Evolutionary conservation across 2,329 filamentous ascomycete genomes (phyloP), one percentile per base, ranked within the genome.

Genomic region (Cytospora chrysosperma): DNA sequence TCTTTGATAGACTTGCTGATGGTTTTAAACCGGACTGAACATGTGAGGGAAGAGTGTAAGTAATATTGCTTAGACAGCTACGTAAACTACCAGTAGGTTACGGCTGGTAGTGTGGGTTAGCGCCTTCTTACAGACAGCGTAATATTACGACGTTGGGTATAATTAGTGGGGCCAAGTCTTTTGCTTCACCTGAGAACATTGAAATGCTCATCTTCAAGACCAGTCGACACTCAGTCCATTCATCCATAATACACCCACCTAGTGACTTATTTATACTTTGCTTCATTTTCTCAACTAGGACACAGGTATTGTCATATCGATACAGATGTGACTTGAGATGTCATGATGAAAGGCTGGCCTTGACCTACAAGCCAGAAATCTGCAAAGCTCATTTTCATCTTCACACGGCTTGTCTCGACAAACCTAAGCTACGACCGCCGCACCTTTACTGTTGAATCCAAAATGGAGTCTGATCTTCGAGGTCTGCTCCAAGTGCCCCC

Each of bases 381-480:
- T 24, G 43, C 7, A 27, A 34, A 24, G 19, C 27, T 10, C 51
- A 47, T 49, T 34, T n/a, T 37, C 10, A 28, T 9, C 50, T 13
- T 49, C 27, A 21, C 26, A 21, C 19, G 43, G 19, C n/a, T 13
- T 47, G n/a, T 47, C 43, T n/a, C 43, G 19, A 47, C 43, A 4
- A 47, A 47, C 7, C 24, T 2, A 47, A 19, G 1, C 13, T 12
- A 13, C n/a, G 7, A n/a, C n/a, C 7, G 43, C n/a, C 6, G 4
- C 21, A 24, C 43, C 43, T 24, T 47, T 15, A 47, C 43, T 24
- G 9, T 47, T 12, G 9, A 24, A 12, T 47, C 10, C 30, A 61
- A 21, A 1, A 66, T 66, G 64, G 64, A 66, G 53, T 49, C 64
- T 8, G 64, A 59, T 17, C 50, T 66, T n/a, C 21, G 57, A 55